Evolutionary conservation across 371 early-diverging fungal species (phyloP), one percentile per base, ranked within the genome.

Genomic region (Entomophthora muscae): DNA sequence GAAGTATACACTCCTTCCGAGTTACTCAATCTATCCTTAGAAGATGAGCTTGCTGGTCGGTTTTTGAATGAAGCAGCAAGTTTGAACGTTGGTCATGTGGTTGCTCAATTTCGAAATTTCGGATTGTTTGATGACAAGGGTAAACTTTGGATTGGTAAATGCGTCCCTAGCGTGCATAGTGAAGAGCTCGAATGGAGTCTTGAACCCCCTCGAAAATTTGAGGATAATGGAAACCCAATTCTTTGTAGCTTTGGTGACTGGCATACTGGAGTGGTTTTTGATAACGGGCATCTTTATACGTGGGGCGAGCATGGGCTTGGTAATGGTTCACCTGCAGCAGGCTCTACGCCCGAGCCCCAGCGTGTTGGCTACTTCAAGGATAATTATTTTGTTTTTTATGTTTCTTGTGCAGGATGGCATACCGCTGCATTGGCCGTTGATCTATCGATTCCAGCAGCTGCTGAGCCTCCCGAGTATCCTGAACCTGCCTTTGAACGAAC

Each of bases 171-270:
- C 31, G 42, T 10, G 42, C 42, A 42, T 42, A 17, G 17, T 5
- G 17, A 17, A 17, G 17, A 10, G 42, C 42, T 5, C 17, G 42
- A 42, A 42, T 42, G 42, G 42, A 42, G 42, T 17, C 42, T 42
- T 42, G 17, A n/a, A n/a, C n/a, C n/a, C 42, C 42, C 42, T 17
- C 17, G 42, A 17, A 42, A 42, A 17, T 57, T 57, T 29, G 51
- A 61, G 13, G 31, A 23, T 23, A n/a, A 32, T 32, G 54, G 63
- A 5, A 63, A 63, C 21, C 53, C 54, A 22, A 53, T 53, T 1
- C 56, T 54, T 52, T 53, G 53, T 29, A 63, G 55, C 31, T 63
- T 63, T 63, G 63, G 63, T 22, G 63, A 63, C 24, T 63, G 63
- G 63, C 63, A 63, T 23, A 5, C 3, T 1, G 63, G 29, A 1